Evolutionary conservation across 2,329 filamentous ascomycete genomes (phyloP).

Genomic region (Aspergillus floridensis): DNA sequence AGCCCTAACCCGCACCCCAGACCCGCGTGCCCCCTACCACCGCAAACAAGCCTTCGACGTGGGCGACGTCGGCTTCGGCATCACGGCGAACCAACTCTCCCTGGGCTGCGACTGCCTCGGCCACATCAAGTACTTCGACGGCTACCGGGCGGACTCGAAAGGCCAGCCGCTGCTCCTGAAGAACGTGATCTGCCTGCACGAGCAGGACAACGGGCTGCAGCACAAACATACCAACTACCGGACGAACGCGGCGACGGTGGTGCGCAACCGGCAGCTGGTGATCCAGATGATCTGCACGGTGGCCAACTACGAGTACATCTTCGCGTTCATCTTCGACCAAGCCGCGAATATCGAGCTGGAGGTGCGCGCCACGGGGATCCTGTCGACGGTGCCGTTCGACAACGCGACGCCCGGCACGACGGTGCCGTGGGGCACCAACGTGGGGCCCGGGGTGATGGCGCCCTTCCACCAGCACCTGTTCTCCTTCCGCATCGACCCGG

Average conservation of each 20-base stretch:
- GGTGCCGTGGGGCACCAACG: conserved; percentile 67
- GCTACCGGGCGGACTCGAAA: conserved; percentile 57
- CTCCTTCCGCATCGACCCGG: conserved; percentile 62
- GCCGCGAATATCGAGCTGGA: conserved; percentile 67
- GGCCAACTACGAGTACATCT: conserved; percentile 71
- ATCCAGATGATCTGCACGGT: conserved; percentile 70
- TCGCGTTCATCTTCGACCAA: conserved; percentile 71
- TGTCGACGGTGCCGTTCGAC: conserved; percentile 66
- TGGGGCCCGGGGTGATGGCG: conserved; percentile 67
- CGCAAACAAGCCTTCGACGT: conserved; percentile 70
- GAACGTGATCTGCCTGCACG: conserved; percentile 68
- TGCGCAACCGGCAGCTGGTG: conserved; percentile 65
- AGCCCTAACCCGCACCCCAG: conserved; percentile 26
- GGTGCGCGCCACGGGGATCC: conserved; percentile 66
- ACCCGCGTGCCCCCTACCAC: conserved; percentile 66
- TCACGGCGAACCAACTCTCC: conserved; percentile 67
- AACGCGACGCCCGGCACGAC: conserved; percentile 54
- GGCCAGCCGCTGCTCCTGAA: conserved; percentile 59
- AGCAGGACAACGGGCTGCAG: conserved; percentile 67
- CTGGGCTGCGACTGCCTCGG: conserved; percentile 71
- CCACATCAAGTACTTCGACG: conserved; percentile 66
- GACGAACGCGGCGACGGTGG: conserved; percentile 61
- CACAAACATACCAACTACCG: conserved; percentile 75
- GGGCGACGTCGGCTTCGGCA: conserved; percentile 65
- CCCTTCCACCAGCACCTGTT: conserved; percentile 76